Evolutionary conservation across 1,284 basidiomycete species (phyloP).

Genomic region (Hymenochaete sp.): DNA sequence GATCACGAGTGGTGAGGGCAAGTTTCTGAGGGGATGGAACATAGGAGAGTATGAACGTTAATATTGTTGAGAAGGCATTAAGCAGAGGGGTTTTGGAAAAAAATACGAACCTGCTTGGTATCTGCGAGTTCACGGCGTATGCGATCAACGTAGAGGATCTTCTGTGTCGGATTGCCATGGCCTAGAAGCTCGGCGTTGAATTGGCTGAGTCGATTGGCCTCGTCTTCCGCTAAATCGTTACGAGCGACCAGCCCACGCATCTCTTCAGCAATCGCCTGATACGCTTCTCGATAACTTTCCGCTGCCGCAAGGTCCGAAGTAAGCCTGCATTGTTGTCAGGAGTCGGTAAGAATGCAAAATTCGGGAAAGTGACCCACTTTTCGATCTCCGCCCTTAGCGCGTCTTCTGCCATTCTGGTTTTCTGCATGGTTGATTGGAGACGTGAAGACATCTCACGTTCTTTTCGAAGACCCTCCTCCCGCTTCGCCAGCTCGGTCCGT

Average conservation of each 20-base stretch:
- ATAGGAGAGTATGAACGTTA: not conserved
- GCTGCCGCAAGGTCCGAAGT: conserved; percentile 47
- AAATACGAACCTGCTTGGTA: conserved; percentile 52
- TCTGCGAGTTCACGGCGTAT: conserved; percentile 62
- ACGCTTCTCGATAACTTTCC: conserved; percentile 59
- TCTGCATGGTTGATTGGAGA: conserved; percentile 40
- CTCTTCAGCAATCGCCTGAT: conserved; percentile 51
- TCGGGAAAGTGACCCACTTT: conserved; percentile 35
- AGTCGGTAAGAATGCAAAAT: not conserved
- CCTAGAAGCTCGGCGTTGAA: conserved; percentile 73
- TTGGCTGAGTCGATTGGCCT: conserved; percentile 53
- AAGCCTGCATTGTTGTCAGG: conserved; percentile 34
- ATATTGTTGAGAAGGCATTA: not conserved
- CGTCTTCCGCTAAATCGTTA: conserved; percentile 67
- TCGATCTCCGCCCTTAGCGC: conserved; percentile 53
- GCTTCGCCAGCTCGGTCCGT: conserved; percentile 22
- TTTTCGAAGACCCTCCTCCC: conserved; percentile 32
- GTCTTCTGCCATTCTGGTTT: conserved; percentile 52
- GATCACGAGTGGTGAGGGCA: conserved; percentile 42
- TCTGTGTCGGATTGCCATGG: conserved; percentile 65
- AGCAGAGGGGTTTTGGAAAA: not conserved
- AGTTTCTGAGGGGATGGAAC: conserved; percentile 38
- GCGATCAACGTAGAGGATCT: conserved; percentile 66
- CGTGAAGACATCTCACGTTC: conserved; percentile 44
- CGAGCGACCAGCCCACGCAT: conserved; percentile 52